A percentile compares a stretch with the other conserved stretches of the same genome.
phyloP scores from a whole-genome alignment of 257 asterid species.

The Solanum medicagineum region DNA sequence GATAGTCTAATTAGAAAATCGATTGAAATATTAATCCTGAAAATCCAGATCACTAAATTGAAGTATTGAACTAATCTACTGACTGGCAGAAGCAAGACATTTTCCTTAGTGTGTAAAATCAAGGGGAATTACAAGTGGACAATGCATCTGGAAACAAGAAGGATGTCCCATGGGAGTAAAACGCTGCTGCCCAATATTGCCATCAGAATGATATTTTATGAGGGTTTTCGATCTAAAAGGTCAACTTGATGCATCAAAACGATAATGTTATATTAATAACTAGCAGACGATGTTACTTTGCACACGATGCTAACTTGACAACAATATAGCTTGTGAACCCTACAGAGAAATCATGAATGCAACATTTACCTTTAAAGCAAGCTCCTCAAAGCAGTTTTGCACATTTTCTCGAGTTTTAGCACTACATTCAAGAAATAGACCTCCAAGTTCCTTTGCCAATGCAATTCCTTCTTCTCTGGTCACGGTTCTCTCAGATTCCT shows the following conservation, averaged over 20 bases:
- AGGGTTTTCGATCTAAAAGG: not conserved
- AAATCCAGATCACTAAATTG: not conserved
- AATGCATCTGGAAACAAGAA: not conserved
- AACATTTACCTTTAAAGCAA: conserved; percentile 51
- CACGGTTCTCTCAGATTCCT: conserved; percentile 80
- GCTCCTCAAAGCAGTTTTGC: conserved; percentile 70
- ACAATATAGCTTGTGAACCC: not conserved
- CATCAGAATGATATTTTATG: not conserved
- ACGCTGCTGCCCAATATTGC: not conserved
- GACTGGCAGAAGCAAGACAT: not conserved
- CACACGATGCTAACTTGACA: not conserved
- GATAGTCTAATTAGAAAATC: not conserved
- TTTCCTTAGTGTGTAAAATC: not conserved
- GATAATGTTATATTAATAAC: not conserved
- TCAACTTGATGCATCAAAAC: not conserved
- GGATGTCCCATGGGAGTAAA: not conserved
- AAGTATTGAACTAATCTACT: not conserved
- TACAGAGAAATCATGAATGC: not conserved
- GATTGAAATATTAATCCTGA: not conserved
- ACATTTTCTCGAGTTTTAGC: conserved; percentile 87
- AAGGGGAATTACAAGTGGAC: not conserved
- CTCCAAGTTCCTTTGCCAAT: conserved; percentile 72
- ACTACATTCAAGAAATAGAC: conserved; percentile 77
- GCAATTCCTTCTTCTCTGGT: conserved; percentile 71
- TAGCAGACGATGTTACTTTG: not conserved